These are phyloP conservation scores for Fusarium dimerum DNA, from an alignment of 2,329 filamentous ascomycete species.

Conservation along the genomic window DNA sequence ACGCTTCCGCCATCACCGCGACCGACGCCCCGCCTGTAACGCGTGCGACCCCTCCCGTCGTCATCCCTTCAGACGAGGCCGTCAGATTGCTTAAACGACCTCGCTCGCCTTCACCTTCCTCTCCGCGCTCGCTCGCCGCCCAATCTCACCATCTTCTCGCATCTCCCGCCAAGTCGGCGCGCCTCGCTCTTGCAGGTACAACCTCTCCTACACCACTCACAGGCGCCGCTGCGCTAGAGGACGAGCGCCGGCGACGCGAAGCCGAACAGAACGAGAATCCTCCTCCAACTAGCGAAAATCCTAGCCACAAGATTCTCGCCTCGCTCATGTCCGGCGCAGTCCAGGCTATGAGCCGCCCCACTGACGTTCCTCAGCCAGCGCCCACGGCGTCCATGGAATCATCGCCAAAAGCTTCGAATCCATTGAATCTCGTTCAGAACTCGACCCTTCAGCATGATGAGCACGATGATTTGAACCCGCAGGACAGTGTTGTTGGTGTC, in stretches of 20 bases:
- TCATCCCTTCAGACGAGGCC: constrained; percentile 42
- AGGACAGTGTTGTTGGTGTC: constrained; percentile 44
- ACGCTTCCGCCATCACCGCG: constrained; percentile 54
- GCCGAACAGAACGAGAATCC: constrained; percentile 40
- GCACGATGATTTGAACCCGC: constrained; percentile 44
- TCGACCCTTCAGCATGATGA: constrained; percentile 40
- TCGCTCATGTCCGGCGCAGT: constrained; percentile 56
- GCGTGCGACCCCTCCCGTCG: constrained; percentile 36
- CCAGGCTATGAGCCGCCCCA: constrained; percentile 56
- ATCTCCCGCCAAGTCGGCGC: constrained; percentile 57
- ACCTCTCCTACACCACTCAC: constrained; percentile 51
- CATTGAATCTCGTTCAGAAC: constrained; percentile 35
- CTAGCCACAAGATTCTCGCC: constrained; percentile 53
- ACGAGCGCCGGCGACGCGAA: constrained; percentile 52
- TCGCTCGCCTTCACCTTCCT: constrained; percentile 49
- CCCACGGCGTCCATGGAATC: constrained; percentile 47
- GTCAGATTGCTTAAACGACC: constrained; percentile 46
- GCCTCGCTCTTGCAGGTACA: constrained; percentile 46
- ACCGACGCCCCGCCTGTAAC: constrained; percentile 49
- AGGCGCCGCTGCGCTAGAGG: constrained; percentile 55
- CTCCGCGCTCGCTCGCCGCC: constrained; percentile 34
- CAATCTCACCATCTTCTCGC: constrained; percentile 38
- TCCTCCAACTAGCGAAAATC: constrained; percentile 52
- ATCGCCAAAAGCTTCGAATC: constrained; percentile 39
- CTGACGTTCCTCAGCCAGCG: constrained; percentile 50